Evolutionary conservation across 208 protist genomes (phyloP).

Genomic region (Willaertia magna): DNA sequence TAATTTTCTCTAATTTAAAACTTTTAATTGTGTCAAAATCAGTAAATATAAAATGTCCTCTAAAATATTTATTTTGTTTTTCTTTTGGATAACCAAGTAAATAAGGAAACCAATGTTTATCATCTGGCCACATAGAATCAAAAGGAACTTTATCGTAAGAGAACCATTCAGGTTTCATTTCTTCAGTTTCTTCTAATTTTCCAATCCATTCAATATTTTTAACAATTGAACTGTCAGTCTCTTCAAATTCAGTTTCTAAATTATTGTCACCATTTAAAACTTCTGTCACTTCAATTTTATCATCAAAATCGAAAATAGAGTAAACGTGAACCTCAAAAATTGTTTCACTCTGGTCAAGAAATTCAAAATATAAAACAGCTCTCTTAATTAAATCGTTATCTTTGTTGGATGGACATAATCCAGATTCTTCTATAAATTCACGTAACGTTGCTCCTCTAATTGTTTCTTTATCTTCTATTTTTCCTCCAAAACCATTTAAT

Average conservation of each 20-base stretch:
- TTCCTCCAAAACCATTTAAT: conserved; percentile 35
- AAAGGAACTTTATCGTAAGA: conserved; percentile 13
- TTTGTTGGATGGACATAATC: neutral
- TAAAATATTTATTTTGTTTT: neutral
- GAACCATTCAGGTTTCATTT: conserved; percentile 33
- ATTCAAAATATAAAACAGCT: conserved; percentile 25
- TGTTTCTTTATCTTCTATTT: conserved; percentile 25
- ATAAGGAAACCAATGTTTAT: conserved; percentile 24
- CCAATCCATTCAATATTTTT: neutral
- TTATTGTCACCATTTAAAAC: conserved; percentile 30
- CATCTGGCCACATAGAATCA: conserved; percentile 28
- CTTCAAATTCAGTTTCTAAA: neutral
- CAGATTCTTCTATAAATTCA: conserved; percentile 27
- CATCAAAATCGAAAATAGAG: neutral
- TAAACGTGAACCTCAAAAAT: neutral
- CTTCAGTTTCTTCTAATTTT: conserved; percentile 13
- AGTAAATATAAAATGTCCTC: neutral
- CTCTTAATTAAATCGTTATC: conserved; percentile 15
- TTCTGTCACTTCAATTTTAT: conserved; percentile 11
- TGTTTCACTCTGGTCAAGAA: conserved; percentile 4
- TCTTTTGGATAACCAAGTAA: neutral
- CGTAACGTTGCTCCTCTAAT: conserved; percentile 10
- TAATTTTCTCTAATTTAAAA: neutral
- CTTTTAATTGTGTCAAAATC: neutral
- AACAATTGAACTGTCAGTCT: conserved; percentile 31